Evolutionary conservation across 441 rosid genomes (phyloP).

Genomic region (Arabidopsis lyrata): DNA sequence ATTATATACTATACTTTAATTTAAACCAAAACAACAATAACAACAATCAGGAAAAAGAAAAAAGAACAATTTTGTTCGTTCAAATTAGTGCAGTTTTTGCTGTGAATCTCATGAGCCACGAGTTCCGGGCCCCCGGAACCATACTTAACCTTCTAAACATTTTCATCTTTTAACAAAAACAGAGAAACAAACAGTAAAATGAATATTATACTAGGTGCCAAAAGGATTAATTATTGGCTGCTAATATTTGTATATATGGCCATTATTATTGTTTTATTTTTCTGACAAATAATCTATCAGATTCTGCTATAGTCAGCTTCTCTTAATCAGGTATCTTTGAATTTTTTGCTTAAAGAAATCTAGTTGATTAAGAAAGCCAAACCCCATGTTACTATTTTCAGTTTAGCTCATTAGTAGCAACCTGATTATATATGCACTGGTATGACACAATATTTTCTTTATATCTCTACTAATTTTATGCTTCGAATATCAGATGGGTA

Average conservation of each 20-base stretch:
- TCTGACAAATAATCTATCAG: constrained; percentile 24
- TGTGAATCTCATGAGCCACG: neutral
- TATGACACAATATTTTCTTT: constrained; percentile 14
- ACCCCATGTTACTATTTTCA: constrained; percentile 36
- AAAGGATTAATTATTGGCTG: constrained; percentile 34
- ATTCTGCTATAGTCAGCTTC: constrained; percentile 27
- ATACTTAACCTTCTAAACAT: no score
- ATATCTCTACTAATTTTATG: neutral
- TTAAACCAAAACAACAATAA: neutral
- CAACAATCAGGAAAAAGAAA: neutral
- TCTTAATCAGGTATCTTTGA: neutral
- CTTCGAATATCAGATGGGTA: constrained; percentile 8
- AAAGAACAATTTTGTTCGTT: neutral
- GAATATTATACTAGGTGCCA: neutral
- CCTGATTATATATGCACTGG: constrained; percentile 24
- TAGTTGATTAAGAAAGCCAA: constrained; percentile 11
- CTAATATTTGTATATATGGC: neutral
- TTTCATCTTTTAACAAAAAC: neutral
- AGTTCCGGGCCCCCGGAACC: neutral
- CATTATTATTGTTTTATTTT: neutral
- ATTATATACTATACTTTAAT: neutral
- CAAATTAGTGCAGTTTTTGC: neutral
- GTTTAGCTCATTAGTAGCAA: constrained; percentile 12
- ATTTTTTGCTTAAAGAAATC: neutral
- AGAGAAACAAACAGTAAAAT: neutral